Evolutionary conservation across 2,329 filamentous ascomycete genomes (phyloP).

Genomic region (Neofusicoccum laricinum): DNA sequence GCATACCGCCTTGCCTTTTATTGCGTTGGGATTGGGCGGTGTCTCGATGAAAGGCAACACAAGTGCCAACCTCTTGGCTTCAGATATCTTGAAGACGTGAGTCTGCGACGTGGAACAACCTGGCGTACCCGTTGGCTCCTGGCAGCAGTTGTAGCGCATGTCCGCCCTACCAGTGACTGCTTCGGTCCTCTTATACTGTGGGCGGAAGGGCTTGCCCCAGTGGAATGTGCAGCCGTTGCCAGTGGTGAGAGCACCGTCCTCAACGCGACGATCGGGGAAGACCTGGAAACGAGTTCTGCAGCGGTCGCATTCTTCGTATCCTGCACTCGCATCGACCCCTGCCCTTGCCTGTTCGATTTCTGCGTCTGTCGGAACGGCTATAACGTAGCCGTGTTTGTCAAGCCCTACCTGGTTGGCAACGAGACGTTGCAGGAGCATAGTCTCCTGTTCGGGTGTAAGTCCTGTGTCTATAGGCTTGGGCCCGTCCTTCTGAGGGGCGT

Average conservation of each 20-base stretch:
- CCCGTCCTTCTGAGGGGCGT: conserved; percentile 24
- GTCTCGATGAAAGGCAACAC: conserved; percentile 79
- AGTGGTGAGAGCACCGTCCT: conserved; percentile 71
- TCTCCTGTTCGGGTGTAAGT: conserved; percentile 65
- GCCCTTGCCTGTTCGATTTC: conserved; percentile 65
- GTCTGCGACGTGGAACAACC: conserved; percentile 70
- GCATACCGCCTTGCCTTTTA: conserved; percentile 60
- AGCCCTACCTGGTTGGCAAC: conserved; percentile 63
- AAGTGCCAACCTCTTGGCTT: conserved; percentile 71
- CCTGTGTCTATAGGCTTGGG: conserved; percentile 65
- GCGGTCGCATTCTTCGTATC: conserved; percentile 86
- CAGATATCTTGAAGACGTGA: conserved; percentile 85
- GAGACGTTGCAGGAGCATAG: conserved; percentile 61
- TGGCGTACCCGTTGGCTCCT: conserved; percentile 68
- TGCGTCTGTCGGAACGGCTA: conserved; percentile 59
- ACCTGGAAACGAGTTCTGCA: conserved; percentile 86
- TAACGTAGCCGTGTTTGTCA: conserved; percentile 72
- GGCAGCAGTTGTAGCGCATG: conserved; percentile 68
- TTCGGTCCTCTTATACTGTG: conserved; percentile 52
- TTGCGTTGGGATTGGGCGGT: conserved; percentile 57
- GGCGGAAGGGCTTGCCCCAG: conserved; percentile 66
- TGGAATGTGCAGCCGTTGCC: conserved; percentile 81
- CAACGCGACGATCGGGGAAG: conserved; percentile 73
- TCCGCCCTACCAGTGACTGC: conserved; percentile 38
- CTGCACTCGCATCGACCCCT: conserved; percentile 64